A percentile compares a stretch with the other conserved stretches of the same genome.
Evolutionary conservation across 768 basidiomycete species (phyloP).

Genomic region (Lactarius indigo): DNA sequence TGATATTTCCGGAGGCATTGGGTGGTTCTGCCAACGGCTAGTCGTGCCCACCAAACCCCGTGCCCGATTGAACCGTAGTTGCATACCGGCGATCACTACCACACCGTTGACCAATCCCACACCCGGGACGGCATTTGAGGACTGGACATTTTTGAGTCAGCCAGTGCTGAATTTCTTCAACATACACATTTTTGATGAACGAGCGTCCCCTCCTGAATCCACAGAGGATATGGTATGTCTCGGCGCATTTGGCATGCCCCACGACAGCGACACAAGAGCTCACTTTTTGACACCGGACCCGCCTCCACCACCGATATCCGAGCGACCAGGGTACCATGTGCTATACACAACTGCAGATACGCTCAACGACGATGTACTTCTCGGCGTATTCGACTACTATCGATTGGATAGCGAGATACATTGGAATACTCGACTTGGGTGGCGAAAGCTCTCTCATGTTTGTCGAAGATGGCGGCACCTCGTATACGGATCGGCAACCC

Average conservation of each 20-base stretch:
- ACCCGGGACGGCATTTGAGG: neutral
- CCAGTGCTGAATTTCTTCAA: too few relatives aligned
- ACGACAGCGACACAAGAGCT: neutral
- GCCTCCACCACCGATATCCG: neutral
- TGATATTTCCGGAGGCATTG: neutral
- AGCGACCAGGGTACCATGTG: neutral
- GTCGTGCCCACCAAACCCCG: neutral
- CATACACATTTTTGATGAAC: neutral
- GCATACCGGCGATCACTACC: neutral
- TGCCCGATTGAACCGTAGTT: neutral
- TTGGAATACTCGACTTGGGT: neutral
- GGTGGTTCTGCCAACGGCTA: neutral
- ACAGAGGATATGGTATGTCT: neutral
- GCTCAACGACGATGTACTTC: neutral
- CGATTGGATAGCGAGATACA: neutral
- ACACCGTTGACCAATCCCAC: neutral
- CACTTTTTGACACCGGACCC: neutral
- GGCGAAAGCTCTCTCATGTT: neutral
- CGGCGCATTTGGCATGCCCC: neutral
- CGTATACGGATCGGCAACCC: neutral
- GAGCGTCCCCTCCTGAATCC: too few relatives aligned
- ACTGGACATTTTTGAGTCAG: neutral
- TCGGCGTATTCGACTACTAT: neutral
- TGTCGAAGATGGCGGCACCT: neutral
- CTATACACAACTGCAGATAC: neutral